Evolutionary conservation across 345 rosid species (phyloP), one percentile per base, ranked within the genome.

Genomic region (Gossypium longicalyx): DNA sequence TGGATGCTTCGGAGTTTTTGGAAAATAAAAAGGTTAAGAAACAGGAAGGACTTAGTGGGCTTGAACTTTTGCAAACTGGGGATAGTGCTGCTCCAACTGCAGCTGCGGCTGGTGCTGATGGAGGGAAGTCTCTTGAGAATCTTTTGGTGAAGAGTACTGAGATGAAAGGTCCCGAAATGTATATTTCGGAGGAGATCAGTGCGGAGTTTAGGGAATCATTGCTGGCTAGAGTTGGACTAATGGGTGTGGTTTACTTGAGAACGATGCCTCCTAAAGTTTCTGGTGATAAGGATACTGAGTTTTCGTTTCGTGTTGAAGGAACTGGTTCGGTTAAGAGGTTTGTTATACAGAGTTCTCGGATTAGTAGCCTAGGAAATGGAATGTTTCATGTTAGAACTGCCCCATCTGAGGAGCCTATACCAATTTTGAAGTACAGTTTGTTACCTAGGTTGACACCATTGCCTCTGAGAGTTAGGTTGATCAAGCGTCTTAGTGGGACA

Each of bases 101-200:
- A 34, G 83, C 85, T 3, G 83, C 80, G 13, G 84, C 84, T 81
- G 89, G 84, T 72, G 84, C 81, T 53, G 81, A 79, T 43, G 90
- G 85, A 13, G 57, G 79, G 11, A 67, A 81, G 53, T 82, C 89
- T 6, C 87, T 95, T 80, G 98, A 95, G 80, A 85, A 93, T 84
- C 80, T 83, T 47, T 64, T 94, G 59, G 98, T 89, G 78, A 86
- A 84, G 80, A 89, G 83, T 79, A 85, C 88, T 71, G 99, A 91
- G 80, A 93, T 93, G 98, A 95, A 90, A 72, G 97, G 89, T 74
- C 99, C 99, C 11, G 98, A 95, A 80, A 91, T 95, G 97, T 86
- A 86, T 77, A 84, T 93, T 80, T 88, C 85, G 4, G 99, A 95
- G 82, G 90, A 91, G 76, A 87, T 95, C 72, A 91, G 84, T 76